These are phyloP conservation scores for Royoungia palumana DNA, from an alignment of 768 basidiomycete genomes.

Conservation along the genomic window DNA sequence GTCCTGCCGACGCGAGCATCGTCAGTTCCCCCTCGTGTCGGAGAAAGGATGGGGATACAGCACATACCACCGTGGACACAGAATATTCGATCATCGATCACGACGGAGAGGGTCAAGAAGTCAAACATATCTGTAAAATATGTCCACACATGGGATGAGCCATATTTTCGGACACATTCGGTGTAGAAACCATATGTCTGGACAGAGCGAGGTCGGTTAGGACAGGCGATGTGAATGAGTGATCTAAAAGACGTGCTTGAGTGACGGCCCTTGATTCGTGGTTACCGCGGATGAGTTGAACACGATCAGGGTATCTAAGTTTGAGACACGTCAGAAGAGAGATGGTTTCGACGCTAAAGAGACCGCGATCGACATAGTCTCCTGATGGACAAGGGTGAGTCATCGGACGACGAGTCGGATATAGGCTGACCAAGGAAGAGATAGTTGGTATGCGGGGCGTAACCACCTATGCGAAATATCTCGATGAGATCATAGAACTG, in stretches of 20 bases:
- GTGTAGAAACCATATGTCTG: slow-evolving; percentile 99
- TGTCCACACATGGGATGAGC: slow-evolving; percentile 94
- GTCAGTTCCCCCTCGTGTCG: neutral
- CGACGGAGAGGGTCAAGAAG: slow-evolving; percentile 94
- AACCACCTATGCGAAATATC: slow-evolving; percentile 98
- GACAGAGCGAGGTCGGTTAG: slow-evolving; percentile 17
- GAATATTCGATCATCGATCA: slow-evolving; percentile 98
- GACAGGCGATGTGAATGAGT: neutral
- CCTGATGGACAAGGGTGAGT: slow-evolving; percentile 45
- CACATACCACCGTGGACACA: slow-evolving; percentile 93
- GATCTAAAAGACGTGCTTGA: slow-evolving; percentile 59
- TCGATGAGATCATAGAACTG: slow-evolving; percentile 99
- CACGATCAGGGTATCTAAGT: slow-evolving; percentile 92
- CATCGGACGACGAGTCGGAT: neutral
- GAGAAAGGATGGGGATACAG: neutral
- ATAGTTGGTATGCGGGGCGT: slow-evolving; percentile 96
- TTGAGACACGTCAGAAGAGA: slow-evolving; percentile 96
- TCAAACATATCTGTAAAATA: slow-evolving; percentile 99
- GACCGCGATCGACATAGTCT: slow-evolving; percentile 96
- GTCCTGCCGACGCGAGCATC: slow-evolving; percentile 47
- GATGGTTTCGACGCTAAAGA: slow-evolving; percentile 98
- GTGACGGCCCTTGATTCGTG: slow-evolving; percentile 98
- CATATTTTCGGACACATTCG: slow-evolving; percentile 97
- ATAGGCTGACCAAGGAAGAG: slow-evolving; percentile 85
- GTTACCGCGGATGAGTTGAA: slow-evolving; percentile 96